Evolutionary conservation across 2,329 filamentous ascomycete genomes (phyloP), one percentile per base, ranked within the genome.

Genomic region (Diaporthe sp.): DNA sequence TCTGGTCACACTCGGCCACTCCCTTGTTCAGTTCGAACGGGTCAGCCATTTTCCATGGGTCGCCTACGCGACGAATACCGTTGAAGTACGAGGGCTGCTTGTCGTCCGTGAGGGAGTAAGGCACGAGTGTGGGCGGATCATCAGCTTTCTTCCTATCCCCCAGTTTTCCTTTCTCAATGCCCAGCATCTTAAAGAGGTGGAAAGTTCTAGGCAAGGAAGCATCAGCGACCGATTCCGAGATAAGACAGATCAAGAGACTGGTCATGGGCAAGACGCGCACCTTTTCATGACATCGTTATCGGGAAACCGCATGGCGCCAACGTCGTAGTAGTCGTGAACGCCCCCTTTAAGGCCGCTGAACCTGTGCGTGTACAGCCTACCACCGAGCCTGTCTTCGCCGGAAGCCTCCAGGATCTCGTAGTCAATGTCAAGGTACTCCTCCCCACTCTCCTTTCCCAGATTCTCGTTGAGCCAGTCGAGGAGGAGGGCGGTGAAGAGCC

Each of bases 311-410:
- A 61, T 42, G 2, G 58, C 58, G 19, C 58, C 58, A 42, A 61
- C 39, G n/a, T 61, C 58, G 13, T 61, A 61, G 10, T 61, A 61
- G 58, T 61, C 58, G n/a, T 61, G 34, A 57, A 57, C 53, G 25
- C 13, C 53, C 2, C 53, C 53, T 7, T 61, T 1, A 25, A 25
- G 34, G 19, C 25, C 58, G 39, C 34, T 39, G 28, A 61, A 61
- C 13, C 39, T 42, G 34, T 61, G 8, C 19, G 58, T 61, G 17
- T 39, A 61, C 34, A 61, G 34, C 13, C 58, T 37, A 39, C 58
- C 58, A 42, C 58, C 58, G 4, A 61, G 58, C 4, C 58, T 22
- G 9, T 37, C 34, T 10, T 37, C 39, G 13, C 12, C 58, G 19
- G 58, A 22, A 61, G 58, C 58, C 58, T 42, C 58, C 19, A 61